A percentile compares a stretch with the other conserved stretches of the same genome.
These are phyloP conservation scores for Chaetomiaceae sp. DNA, from an alignment of 2,329 filamentous ascomycete genomes.

Conservation along the genomic window DNA sequence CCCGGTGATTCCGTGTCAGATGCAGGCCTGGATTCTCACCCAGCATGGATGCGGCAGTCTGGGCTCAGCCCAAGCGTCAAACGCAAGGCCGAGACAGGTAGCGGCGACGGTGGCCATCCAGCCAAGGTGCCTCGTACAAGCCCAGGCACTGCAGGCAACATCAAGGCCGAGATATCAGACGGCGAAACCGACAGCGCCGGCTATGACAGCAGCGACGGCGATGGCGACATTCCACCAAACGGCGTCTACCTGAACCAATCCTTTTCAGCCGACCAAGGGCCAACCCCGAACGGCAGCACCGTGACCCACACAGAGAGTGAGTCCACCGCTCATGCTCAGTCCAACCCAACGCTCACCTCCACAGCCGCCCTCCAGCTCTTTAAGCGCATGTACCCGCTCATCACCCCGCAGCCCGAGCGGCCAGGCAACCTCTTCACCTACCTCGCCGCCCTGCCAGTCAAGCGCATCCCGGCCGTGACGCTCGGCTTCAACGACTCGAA, in stretches of 20 bases:
- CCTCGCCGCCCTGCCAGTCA: background rate
- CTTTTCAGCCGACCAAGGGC: background rate
- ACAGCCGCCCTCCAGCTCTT: constrained; percentile 1
- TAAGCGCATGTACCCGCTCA: background rate
- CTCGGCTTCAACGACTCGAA: constrained; percentile 3
- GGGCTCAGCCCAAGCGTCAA: no score
- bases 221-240: background rate
- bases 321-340: background rate
- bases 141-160: no score
- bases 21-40: no score
- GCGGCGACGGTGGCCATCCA: background rate
- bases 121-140: background rate
- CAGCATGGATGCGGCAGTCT: no score
- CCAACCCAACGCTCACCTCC: background rate
- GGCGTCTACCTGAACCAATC: background rate
- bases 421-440: background rate
- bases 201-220: background rate
- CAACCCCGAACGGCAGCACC: background rate
- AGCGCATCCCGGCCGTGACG: constrained; percentile 1
- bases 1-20: no score
- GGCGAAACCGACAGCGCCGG: background rate
- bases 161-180: no score
- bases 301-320: background rate
- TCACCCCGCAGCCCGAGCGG: background rate
- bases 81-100: no score